These are phyloP conservation scores for Lycium barbarum DNA, from an alignment of 257 asterid species.

Conservation along the genomic window DNA sequence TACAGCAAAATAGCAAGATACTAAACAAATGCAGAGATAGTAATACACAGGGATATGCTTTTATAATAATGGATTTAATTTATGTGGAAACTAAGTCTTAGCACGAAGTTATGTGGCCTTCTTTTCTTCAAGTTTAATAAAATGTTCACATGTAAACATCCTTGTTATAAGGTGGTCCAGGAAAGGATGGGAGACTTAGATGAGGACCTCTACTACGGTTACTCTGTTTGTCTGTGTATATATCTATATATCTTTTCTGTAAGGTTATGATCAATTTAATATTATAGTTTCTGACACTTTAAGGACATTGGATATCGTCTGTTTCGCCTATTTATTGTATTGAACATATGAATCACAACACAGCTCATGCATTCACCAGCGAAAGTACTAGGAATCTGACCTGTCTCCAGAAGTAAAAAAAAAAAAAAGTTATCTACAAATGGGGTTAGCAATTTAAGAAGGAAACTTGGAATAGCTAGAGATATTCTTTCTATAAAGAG, in stretches of 20 bases:
- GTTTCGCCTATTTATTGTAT: background rate
- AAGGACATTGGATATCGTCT: conserved; percentile 1
- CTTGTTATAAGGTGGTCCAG: background rate
- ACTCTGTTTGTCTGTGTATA: background rate
- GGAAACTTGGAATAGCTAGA: background rate
- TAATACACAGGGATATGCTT: no score
- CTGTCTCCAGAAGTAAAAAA: background rate
- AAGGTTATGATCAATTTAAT: conserved; percentile 5
- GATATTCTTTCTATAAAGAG: background rate
- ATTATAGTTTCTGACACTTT: background rate
- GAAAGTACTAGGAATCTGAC: background rate
- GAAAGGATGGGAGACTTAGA: background rate
- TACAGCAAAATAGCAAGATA: no score
- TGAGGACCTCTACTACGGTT: background rate
- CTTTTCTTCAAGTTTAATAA: background rate
- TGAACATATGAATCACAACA: background rate
- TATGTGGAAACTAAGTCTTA: background rate
- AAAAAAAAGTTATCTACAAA: background rate
- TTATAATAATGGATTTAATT: background rate
- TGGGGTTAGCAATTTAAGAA: background rate
- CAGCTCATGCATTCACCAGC: conserved; percentile 11
- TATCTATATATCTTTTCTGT: background rate
- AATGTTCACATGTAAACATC: background rate
- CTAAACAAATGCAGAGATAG: no score
- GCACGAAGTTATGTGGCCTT: background rate